Evolutionary conservation across 1,139 yeast species (phyloP), one percentile per base, ranked within the genome.

Genomic region (Geotrichum candidum): DNA sequence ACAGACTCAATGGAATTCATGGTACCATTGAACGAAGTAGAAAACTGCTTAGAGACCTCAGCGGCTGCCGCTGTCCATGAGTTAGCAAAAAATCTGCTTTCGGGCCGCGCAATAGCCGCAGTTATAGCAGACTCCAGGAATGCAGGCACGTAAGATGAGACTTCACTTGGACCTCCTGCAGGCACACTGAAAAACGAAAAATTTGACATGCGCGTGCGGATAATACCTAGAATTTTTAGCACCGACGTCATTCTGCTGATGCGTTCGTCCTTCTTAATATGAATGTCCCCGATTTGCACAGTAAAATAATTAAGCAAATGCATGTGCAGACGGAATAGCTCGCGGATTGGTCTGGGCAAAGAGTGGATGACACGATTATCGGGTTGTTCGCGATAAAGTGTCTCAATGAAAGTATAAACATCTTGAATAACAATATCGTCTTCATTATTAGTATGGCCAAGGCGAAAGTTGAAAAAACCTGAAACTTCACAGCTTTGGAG

Each of bases 111-210:
- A 29, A 92, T 82, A 0, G 92, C 92, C 67, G 88, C 84, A 0
- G 84, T 78, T 45, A 92, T 78, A 7, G 96, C 91, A 6, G 92
- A 80, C 71, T 92, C 98, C 61, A 94, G 79, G 71, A 92, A 87
- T 1, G 96, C 87, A 1, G 98, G 97, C 25, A 92, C 84, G 64
- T 81, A 82, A 11, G 85, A 81, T 0, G 83, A 31, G 62, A 65
- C 5, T 10, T 31, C 50, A 9, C 46, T 25, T 13, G 18, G 41
- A 33, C 54, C 29, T 51, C 63, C 10, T 69, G 68, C 25, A 59
- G 27, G 22, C 53, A 61, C 13, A 66, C 70, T 29, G 65, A 87
- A 86, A 61, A 86, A 78, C 64, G 84, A 85, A 50, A 81, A 72
- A 27, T 82, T 81, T 57, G 80, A 77, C 94, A 90, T 91, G 69